Conservation (phyloP, 2,329 filamentous ascomycete species). For the Apiospora rasikravindrae region DNA sequence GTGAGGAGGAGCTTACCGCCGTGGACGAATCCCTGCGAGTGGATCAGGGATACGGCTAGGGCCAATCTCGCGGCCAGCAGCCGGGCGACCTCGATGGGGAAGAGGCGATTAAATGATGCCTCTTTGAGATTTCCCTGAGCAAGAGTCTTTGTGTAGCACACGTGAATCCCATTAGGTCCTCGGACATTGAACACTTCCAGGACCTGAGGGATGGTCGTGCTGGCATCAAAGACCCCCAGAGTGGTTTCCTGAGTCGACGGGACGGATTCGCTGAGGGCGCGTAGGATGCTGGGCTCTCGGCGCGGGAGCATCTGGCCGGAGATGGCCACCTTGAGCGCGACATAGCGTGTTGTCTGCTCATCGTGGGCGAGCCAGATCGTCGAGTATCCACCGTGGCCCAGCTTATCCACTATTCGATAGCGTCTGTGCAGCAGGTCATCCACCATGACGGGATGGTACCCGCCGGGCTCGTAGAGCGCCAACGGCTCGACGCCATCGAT, state of each 20-base stretch:
- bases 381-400: neutral
- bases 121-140: neutral
- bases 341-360: neutral
- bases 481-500: conserved; percentile 6
- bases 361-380: conserved; percentile 6
- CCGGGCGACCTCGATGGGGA: neutral
- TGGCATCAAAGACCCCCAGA: neutral
- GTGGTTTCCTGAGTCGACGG: neutral
- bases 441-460: neutral
- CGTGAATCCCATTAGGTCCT: neutral
- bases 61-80: neutral
- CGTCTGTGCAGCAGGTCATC: neutral
- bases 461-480: neutral
- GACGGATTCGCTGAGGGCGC: neutral
- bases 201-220: neutral
- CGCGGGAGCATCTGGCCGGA: neutral
- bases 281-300: neutral
- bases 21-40: neutral
- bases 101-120: neutral
- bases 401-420: conserved; percentile 10
- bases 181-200: neutral
- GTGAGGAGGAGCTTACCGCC: neutral
- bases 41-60: neutral
- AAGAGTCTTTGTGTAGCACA: neutral
- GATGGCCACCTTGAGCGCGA: neutral